Conservation (phyloP, 2,329 filamentous ascomycete species). For the Exophiala calicioides region DNA sequence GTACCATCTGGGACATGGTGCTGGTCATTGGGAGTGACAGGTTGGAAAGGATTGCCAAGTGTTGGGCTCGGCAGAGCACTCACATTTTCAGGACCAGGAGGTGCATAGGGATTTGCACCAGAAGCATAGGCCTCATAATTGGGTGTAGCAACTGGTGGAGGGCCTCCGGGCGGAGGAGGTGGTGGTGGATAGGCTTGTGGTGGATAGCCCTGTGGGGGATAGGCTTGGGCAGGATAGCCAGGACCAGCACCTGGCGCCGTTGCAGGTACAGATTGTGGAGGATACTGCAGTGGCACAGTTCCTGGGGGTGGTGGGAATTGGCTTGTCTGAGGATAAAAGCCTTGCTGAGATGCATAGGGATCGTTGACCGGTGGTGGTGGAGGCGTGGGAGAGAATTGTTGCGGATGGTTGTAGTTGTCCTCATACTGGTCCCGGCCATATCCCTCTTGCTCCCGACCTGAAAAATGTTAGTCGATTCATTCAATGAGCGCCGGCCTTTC, state of each 20-base stretch:
- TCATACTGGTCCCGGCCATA: constrained; percentile 40
- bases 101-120: constrained; percentile 42
- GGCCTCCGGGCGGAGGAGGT: constrained; percentile 42
- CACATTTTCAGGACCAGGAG: constrained; percentile 51
- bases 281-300: constrained; percentile 25
- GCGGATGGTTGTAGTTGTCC: constrained; percentile 41
- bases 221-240: constrained; percentile 30
- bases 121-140: constrained; percentile 38
- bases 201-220: too few species aligned
- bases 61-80: constrained; percentile 44
- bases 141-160: constrained; percentile 34
- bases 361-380: constrained; percentile 33
- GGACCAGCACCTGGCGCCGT: constrained; percentile 17
- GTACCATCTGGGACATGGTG: constrained; percentile 44
- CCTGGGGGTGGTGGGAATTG: constrained; percentile 47
- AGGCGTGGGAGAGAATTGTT: constrained; percentile 42
- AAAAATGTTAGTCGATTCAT: constrained; percentile 8
- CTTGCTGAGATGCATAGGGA: constrained; percentile 36
- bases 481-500: constrained; percentile 5
- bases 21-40: constrained; percentile 38
- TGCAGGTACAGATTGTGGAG: constrained; percentile 21
- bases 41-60: constrained; percentile 26
- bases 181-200: constrained; percentile 40
- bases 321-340: constrained; percentile 44
- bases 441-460: constrained; percentile 25